Conservation (phyloP, 1,284 basidiomycete species). For the Ganoderma resinaceum region DNA sequence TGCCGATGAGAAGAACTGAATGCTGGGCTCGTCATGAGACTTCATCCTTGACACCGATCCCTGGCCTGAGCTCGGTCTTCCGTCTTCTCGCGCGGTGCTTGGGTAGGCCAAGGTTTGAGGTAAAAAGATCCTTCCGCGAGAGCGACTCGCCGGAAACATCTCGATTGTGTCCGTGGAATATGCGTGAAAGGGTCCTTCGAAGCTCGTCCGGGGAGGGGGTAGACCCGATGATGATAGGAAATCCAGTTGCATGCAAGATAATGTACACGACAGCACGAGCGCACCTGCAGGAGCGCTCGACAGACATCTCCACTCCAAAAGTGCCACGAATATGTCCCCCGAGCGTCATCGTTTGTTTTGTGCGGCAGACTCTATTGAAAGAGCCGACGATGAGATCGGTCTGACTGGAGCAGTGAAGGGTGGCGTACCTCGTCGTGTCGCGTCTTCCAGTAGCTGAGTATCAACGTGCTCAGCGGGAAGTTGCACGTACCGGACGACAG, state of each 20-base stretch:
- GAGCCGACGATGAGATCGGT: background rate
- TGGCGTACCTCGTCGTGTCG: conserved; percentile 88
- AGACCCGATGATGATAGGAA: background rate
- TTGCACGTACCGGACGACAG: conserved; percentile 97
- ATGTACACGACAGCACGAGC: conserved; percentile 1
- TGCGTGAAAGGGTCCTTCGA: background rate
- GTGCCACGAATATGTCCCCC: background rate
- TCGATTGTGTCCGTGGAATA: background rate
- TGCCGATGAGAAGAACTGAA: background rate
- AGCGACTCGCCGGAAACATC: background rate
- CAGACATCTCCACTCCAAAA: background rate
- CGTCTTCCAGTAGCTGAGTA: conserved; percentile 96
- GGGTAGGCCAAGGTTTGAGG: background rate
- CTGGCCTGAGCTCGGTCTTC: background rate
- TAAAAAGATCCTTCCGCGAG: background rate
- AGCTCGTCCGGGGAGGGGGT: background rate
- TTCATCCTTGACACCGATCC: background rate
- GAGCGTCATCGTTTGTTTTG: conserved; percentile 33
- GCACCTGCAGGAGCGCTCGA: conserved; percentile 4
- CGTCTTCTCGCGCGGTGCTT: background rate
- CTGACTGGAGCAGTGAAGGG: background rate
- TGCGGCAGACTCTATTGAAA: conserved; percentile 33
- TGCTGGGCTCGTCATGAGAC: background rate
- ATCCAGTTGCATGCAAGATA: conserved; percentile 4
- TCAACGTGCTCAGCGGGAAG: conserved; percentile 94